Evolutionary conservation across 148 eudicot species (phyloP).

Genomic region (Chenopodium formosanum): DNA sequence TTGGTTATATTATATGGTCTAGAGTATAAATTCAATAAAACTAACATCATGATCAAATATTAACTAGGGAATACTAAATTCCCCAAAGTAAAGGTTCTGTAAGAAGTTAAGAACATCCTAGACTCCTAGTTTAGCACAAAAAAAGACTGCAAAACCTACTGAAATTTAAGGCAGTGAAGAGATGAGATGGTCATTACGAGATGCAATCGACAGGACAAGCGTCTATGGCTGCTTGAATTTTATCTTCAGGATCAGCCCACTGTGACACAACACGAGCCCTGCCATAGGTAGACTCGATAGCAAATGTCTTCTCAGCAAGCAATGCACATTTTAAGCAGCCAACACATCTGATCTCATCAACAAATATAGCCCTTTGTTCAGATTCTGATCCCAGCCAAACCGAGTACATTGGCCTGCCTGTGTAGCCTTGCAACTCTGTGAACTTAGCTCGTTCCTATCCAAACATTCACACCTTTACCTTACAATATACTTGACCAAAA

Average conservation of each 20-base stretch:
- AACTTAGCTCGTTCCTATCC: conserved; percentile 71
- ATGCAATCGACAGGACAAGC: conserved; percentile 93
- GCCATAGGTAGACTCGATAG: conserved; percentile 74
- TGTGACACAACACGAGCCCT: conserved; percentile 89
- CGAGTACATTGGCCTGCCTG: conserved; percentile 80
- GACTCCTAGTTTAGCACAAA: neutral
- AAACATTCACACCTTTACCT: neutral
- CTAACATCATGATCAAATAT: neutral
- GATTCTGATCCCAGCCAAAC: conserved; percentile 65
- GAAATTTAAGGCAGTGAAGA: neutral
- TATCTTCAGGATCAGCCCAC: conserved; percentile 87
- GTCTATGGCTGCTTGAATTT: conserved; percentile 72
- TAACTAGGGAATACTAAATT: neutral
- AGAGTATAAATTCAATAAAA: neutral
- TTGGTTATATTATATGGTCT: neutral
- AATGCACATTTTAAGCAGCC: conserved; percentile 94
- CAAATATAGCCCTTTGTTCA: conserved; percentile 78
- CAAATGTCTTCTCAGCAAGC: conserved; percentile 74
- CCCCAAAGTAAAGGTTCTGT: neutral
- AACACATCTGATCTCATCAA: conserved; percentile 80
- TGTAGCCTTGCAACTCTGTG: conserved; percentile 64
- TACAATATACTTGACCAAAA: neutral
- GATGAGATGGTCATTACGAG: conserved; percentile 48
- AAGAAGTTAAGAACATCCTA: neutral
- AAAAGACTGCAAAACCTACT: neutral